Conservation (phyloP, 352 stramenopile species). For the Pythium dissimile region DNA sequence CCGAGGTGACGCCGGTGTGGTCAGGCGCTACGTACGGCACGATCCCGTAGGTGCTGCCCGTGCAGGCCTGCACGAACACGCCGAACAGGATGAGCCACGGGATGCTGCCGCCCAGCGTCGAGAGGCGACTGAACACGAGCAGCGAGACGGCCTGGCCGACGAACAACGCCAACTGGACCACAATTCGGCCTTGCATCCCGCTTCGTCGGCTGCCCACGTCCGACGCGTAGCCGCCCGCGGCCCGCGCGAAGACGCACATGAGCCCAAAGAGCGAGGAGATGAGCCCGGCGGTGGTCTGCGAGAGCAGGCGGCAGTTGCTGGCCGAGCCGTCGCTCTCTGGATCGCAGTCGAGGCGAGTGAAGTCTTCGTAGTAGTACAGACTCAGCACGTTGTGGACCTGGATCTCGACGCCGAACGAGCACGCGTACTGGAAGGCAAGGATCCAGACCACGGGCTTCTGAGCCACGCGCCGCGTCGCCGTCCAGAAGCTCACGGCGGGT, state of each 20-base stretch:
- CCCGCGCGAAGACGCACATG: slow-evolving; percentile 92
- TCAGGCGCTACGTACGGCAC: slow-evolving; percentile 50
- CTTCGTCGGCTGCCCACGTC: slow-evolving; percentile 72
- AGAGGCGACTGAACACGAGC: slow-evolving; percentile 69
- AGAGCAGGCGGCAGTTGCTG: slow-evolving; percentile 27
- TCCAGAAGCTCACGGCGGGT: not conserved
- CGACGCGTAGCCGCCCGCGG: slow-evolving; percentile 76
- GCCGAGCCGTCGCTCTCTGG: slow-evolving; percentile 18
- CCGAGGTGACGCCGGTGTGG: slow-evolving; percentile 40
- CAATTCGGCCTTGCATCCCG: slow-evolving; percentile 86
- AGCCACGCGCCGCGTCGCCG: slow-evolving; percentile 34
- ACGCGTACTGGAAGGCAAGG: slow-evolving; percentile 90
- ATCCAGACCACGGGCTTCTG: slow-evolving; percentile 83
- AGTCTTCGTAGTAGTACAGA: slow-evolving; percentile 88
- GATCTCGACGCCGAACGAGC: slow-evolving; percentile 93
- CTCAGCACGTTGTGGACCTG: slow-evolving; percentile 93
- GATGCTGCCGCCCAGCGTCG: slow-evolving; percentile 52
- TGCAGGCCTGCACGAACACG: slow-evolving; percentile 84
- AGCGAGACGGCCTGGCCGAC: slow-evolving; percentile 74
- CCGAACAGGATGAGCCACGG: slow-evolving; percentile 86
- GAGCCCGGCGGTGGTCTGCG: slow-evolving; percentile 47
- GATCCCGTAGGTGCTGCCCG: slow-evolving; percentile 45
- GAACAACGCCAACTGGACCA: slow-evolving; percentile 71
- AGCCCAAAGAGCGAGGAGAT: slow-evolving; percentile 92
- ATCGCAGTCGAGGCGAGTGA: slow-evolving; percentile 54